These are phyloP conservation scores for Acacia crassicarpa DNA, from an alignment of 306 rosid species.

Conservation along the genomic window DNA sequence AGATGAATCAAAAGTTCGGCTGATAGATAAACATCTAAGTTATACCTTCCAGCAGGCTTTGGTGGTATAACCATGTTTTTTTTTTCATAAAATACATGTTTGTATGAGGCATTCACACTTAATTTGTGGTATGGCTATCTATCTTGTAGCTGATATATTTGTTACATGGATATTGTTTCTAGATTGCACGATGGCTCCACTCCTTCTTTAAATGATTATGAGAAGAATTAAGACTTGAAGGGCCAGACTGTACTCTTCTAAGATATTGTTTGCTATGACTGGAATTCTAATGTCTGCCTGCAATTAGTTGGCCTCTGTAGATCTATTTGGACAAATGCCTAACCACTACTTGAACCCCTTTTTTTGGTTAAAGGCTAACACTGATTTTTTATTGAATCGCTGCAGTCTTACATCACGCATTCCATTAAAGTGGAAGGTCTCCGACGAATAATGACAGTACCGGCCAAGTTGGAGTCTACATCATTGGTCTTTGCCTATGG, in stretches of 20 bases:
- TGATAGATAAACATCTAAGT: background rate
- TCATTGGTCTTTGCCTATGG: slow-evolving; percentile 88
- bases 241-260: background rate
- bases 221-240: background rate
- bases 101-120: background rate
- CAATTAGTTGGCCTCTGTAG: background rate
- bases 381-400: slow-evolving; percentile 16
- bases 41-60: background rate
- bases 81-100: background rate
- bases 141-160: background rate
- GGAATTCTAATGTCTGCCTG: background rate
- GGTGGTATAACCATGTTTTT: slow-evolving; percentile 1
- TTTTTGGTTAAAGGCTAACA: slow-evolving; percentile 13
- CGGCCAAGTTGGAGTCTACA: slow-evolving; percentile 96
- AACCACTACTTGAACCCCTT: slow-evolving; percentile 1
- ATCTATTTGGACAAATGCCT: slow-evolving; percentile 21
- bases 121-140: background rate
- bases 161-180: background rate
- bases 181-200: background rate
- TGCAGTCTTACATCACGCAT: slow-evolving; percentile 90
- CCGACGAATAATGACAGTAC: slow-evolving; percentile 72
- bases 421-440: slow-evolving; percentile 89
- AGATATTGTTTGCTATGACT: background rate
- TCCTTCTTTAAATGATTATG: background rate
- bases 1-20: slow-evolving; percentile 16